These are phyloP conservation scores for Bacidia rubella DNA, from an alignment of 495 filamentous ascomycete species.

Conservation along the genomic window DNA sequence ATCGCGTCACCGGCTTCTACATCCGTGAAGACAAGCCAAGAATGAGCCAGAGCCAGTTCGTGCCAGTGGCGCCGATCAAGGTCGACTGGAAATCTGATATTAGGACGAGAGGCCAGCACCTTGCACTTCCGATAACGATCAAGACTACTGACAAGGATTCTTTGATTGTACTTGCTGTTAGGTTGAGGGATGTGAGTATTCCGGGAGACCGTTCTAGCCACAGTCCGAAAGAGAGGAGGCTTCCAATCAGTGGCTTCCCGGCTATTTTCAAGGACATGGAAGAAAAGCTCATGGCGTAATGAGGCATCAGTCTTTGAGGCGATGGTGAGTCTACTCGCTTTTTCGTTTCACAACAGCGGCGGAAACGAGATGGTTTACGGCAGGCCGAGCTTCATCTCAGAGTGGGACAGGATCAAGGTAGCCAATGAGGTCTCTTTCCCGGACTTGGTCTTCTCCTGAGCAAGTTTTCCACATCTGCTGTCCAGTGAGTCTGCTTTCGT, in stretches of 20 bases:
- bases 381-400: no score
- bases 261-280: not conserved
- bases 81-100: not conserved
- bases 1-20: not conserved
- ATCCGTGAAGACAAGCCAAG: not conserved
- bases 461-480: no score
- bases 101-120: not conserved
- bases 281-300: not conserved
- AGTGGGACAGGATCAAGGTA: no score
- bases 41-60: not conserved
- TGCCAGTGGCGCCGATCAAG: not conserved
- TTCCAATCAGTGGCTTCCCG: constrained; percentile 1
- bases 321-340: not conserved
- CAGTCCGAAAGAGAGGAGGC: not conserved
- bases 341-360: no score
- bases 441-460: no score
- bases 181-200: not conserved
- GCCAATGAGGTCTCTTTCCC: no score
- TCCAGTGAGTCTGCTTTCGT: no score
- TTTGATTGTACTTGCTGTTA: not conserved
- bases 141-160: not conserved
- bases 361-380: no score
- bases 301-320: not conserved
- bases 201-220: not conserved
- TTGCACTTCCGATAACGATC: not conserved